These are phyloP conservation scores for maize (Zea mays) DNA, from an alignment of 176 grass and related monocot genomes.

Conservation along the genomic window Zm-B73-REFERENCE-NAM-5.0 NC_050105.1:151216001-151216500, in stretches of 20 bases:
- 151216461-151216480: constrained; percentile 81
- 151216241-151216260: constrained; percentile 98
- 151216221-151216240: constrained; percentile 85
- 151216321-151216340: constrained; percentile 83
- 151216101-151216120: constrained; percentile 93
- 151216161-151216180: constrained; percentile 95
- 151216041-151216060: constrained; percentile 89
- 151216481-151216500: constrained; percentile 80
- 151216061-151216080: constrained; percentile 87
- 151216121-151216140: constrained; percentile 62
- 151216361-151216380: constrained; percentile 62
- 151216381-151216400: constrained; percentile 86
- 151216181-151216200: constrained; percentile 54
- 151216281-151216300: constrained; percentile 71
- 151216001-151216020: constrained; percentile 92
- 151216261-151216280: constrained; percentile 84
- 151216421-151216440: constrained; percentile 92
- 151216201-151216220: constrained; percentile 72
- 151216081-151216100: constrained; percentile 72
- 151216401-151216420: constrained; percentile 67
- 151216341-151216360: constrained; percentile 81
- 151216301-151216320: constrained; percentile 88
- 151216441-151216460: constrained; percentile 96
- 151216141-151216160: constrained; percentile 86
- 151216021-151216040: constrained; percentile 94